Evolutionary conservation across 306 rosid species (phyloP).

Genomic region (Prinsepia uniflora): DNA sequence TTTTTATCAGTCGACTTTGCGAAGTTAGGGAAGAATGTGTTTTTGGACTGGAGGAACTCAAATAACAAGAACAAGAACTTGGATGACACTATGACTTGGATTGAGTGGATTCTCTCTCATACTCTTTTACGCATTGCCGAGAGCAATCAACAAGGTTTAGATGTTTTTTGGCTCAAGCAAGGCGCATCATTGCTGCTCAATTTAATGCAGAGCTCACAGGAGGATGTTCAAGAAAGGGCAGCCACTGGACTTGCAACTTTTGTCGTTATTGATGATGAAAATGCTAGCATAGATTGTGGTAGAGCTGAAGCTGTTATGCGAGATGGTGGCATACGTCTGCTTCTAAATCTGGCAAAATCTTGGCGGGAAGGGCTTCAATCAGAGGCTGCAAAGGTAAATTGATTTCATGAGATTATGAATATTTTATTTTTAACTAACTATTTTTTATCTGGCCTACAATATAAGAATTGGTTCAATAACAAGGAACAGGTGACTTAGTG

Average conservation of each 20-base stretch:
- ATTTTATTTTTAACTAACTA: constrained; percentile 4
- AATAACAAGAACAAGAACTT: constrained; percentile 58
- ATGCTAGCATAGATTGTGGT: constrained; percentile 84
- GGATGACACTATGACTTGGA: constrained; percentile 85
- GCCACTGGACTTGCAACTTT: constrained; percentile 99
- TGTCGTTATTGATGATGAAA: constrained; percentile 97
- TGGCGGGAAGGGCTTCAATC: constrained; percentile 99
- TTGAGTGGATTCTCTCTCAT: constrained; percentile 98
- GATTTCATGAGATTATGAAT: constrained; percentile 8
- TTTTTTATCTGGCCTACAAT: background rate
- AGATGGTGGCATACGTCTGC: constrained; percentile 93
- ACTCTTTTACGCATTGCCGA: constrained; percentile 93
- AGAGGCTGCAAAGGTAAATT: constrained; percentile 91
- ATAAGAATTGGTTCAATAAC: constrained; percentile 2
- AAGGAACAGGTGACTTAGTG: background rate
- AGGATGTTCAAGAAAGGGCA: constrained; percentile 99
- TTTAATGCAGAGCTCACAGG: constrained; percentile 94
- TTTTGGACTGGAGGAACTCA: constrained; percentile 78
- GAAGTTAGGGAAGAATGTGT: constrained; percentile 63
- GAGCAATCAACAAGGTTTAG: constrained; percentile 90
- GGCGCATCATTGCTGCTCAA: constrained; percentile 90
- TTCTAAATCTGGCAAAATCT: constrained; percentile 84
- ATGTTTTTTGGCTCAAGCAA: constrained; percentile 89
- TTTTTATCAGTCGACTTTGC: constrained; percentile 65
- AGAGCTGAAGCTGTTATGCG: constrained; percentile 99